Evolutionary conservation across 345 rosid genomes (phyloP), one percentile per base, ranked within the genome.

Genomic region (Dipteronia sinensis): DNA sequence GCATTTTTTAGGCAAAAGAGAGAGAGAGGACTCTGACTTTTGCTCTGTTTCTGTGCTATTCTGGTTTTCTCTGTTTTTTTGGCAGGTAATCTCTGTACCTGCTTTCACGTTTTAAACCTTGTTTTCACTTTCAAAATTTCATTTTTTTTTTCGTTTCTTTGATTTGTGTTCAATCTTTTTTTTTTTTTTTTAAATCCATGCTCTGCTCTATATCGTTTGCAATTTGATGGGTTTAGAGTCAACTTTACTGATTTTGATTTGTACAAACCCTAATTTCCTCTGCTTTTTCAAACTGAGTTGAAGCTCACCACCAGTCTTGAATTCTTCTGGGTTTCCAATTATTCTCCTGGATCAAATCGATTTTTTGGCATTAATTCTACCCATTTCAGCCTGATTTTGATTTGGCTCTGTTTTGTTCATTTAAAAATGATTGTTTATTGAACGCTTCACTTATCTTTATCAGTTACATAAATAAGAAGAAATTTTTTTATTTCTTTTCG

Each of bases 231-330:
- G 71, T 56, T 29, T 77, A 79, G 79, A 74, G 83, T 20, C 78
- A 53, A 75, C 80, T 82, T 82, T 85, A 80, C 83, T 75, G 72
- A 67, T 78, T 55, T 56, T 63, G 42, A 76, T 69, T 6, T 42
- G 29, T 66, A 27, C 46, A 38, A 82, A 69, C 81, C 82, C 82
- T 74, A 74, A 65, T 69, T 76, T 72, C 13, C 31, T 42, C 19
- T n/a, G 12, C 12, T 20, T 31, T 44, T 46, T 73, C 3, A 2
- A n/a, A 9, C n/a, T 42, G 46, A 42, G 7, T 44, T 73, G 65
- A 11, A 34, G 65, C 51, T 34, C 16, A 58, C 19, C 10, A 19
- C 13, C 38, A 34, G 38, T 38, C 19, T 22, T 16, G 22, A n/a
- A n/a, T 9, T 46, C 10, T 73, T 25, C n/a, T 10, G 29, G 31